Base-by-base conservation (phyloP, 2,329 filamentous ascomycete species). In the Phaeosphaeria sp. region DNA sequence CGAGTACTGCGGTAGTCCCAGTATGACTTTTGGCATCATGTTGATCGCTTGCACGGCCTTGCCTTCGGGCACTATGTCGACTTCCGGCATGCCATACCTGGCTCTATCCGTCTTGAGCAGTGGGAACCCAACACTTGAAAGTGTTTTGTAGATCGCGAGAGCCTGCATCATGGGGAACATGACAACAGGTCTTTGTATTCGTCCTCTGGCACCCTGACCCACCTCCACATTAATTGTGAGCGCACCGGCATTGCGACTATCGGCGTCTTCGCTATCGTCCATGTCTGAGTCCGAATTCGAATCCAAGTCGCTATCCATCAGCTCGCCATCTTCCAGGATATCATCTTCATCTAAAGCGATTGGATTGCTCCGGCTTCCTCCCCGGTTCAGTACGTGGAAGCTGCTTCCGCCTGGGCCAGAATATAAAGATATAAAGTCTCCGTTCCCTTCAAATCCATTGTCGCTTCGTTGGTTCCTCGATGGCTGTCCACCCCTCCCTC, bases 141-240 rank as follows among this genome's bases (percentile, higher is more conserved):
- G 50, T n/a, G 44, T 21, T n/a, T 52, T 46, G 46, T 69, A 70
- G 18, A 68, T 54, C 0, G 52, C 53, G 7, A 68, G 52, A 20
- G 67, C 67, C n/a, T 61, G 60, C 3, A 51, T 39, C 39, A 63
- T 43, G 2, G 63, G 62, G 49, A 64, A 70, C 67, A 70, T 70
- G 55, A 67, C 54, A 15, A 60, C 51, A 39, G 66, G 55, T 47
- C 52, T 56, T 13, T 22, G 39, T 10, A 42, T 36, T 21, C 48
- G 55, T 41, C 21, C 54, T 42, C 27, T 56, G 15, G 36, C 39
- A 9, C 50, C 51, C 9, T 55, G 56, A 23, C 53, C 55, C 46
- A 59, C 59, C 21, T 67, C 54, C 3, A 70, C 59, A 23, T 70
- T 70, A 60, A 69, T 70, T 50, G 63, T 64, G 52, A 70, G 67